Conservation (phyloP, 2,329 filamentous ascomycete genomes). For the Colletotrichum cereale region DNA sequence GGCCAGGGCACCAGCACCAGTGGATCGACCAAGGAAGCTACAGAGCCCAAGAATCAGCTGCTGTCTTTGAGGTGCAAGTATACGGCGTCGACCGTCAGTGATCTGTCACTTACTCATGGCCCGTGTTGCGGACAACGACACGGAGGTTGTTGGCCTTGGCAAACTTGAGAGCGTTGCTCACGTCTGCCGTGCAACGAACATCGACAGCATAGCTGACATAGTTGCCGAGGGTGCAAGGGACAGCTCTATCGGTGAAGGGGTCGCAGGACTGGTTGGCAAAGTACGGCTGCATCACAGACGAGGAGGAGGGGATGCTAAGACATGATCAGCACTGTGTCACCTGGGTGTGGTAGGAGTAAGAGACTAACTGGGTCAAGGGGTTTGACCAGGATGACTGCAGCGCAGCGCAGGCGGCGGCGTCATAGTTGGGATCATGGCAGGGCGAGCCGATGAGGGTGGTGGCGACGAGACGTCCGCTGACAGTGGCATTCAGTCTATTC, state of each 20-base stretch:
- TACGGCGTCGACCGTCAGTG: neutral
- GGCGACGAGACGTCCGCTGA: slow-evolving; percentile 63
- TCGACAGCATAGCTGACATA: slow-evolving; percentile 58
- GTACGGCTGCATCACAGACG: slow-evolving; percentile 56
- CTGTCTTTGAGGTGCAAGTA: neutral
- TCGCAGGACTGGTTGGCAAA: slow-evolving; percentile 55
- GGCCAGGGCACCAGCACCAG: slow-evolving; percentile 53
- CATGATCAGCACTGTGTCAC: slow-evolving; percentile 17
- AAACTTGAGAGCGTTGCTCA: slow-evolving; percentile 50
- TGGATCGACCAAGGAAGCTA: slow-evolving; percentile 51
- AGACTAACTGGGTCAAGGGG: slow-evolving; percentile 52
- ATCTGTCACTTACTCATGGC: slow-evolving; percentile 45
- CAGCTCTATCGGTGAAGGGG: slow-evolving; percentile 52
- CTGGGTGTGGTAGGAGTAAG: neutral
- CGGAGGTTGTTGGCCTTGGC: slow-evolving; percentile 52
- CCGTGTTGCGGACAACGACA: slow-evolving; percentile 52
- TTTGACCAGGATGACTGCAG: slow-evolving; percentile 53
- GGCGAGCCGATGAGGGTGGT: slow-evolving; percentile 64
- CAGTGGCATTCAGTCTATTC: slow-evolving; percentile 63
- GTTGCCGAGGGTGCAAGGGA: slow-evolving; percentile 59
- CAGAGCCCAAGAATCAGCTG: neutral
- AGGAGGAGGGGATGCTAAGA: slow-evolving; percentile 51
- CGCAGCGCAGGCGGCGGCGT: slow-evolving; percentile 56
- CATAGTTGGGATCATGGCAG: slow-evolving; percentile 64
- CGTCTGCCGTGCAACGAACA: slow-evolving; percentile 48